Evolutionary conservation across 768 basidiomycete genomes (phyloP).

Genomic region (Pholiota microspora): DNA sequence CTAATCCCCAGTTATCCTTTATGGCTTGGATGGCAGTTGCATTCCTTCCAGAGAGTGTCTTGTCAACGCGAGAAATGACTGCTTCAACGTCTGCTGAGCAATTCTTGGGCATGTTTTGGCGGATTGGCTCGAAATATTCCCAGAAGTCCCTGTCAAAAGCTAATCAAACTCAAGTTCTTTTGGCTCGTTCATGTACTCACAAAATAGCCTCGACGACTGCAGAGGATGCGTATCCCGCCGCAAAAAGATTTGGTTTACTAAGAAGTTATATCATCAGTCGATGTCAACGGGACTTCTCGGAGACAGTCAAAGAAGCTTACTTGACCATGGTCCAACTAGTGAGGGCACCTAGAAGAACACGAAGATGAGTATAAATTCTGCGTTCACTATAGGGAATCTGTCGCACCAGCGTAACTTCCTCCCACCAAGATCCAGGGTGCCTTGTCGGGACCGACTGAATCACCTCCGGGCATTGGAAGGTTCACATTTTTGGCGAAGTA

Average conservation of each 20-base stretch:
- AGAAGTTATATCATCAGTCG: too few species aligned
- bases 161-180: not conserved
- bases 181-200: slow-evolving; percentile 24
- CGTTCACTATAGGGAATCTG: not conserved
- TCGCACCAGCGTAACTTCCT: slow-evolving; percentile 47
- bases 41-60: slow-evolving; percentile 47
- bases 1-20: slow-evolving; percentile 60
- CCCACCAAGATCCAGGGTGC: slow-evolving; percentile 51
- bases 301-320: slow-evolving; percentile 33
- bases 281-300: too few species aligned
- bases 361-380: not conserved
- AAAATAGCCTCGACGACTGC: slow-evolving; percentile 63
- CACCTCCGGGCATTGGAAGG: slow-evolving; percentile 66
- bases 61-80: slow-evolving; percentile 60
- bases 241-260: slow-evolving; percentile 63
- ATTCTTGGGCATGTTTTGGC: slow-evolving; percentile 64
- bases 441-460: slow-evolving; percentile 54
- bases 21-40: slow-evolving; percentile 46
- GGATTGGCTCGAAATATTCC: slow-evolving; percentile 73
- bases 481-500: slow-evolving; percentile 67
- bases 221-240: slow-evolving; percentile 65
- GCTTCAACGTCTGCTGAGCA: slow-evolving; percentile 72
- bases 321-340: slow-evolving; percentile 71
- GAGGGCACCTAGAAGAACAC: slow-evolving; percentile 29
- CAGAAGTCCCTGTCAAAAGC: slow-evolving; percentile 49